Conservation (phyloP, 148 eudicot genomes). For the Cornus kousa region DNA sequence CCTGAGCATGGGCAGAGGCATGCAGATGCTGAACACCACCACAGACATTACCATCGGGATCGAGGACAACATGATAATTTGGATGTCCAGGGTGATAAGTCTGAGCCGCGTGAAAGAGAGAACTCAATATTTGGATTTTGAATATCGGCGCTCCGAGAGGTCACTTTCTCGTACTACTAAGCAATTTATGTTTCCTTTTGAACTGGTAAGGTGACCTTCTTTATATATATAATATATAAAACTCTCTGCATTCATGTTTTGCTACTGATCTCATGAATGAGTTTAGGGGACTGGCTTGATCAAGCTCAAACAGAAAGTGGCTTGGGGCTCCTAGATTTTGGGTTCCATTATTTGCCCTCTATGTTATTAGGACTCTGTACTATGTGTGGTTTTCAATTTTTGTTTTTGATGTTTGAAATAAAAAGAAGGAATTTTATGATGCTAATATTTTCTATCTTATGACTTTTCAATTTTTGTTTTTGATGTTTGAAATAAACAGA, state of each 20-base stretch:
- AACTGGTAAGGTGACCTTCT: not conserved
- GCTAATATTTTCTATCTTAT: too few relatives aligned
- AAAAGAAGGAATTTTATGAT: not conserved
- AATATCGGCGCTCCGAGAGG: slow-evolving; percentile 32
- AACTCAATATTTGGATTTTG: slow-evolving; percentile 17
- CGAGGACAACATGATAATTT: slow-evolving; percentile 17
- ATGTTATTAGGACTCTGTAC: not conserved
- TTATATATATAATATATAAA: too few relatives aligned
- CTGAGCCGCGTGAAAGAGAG: slow-evolving; percentile 32
- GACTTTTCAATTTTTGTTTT: not conserved
- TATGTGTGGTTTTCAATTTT: not conserved
- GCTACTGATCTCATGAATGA: not conserved
- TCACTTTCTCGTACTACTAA: slow-evolving; percentile 33
- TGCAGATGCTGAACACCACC: slow-evolving; percentile 34
- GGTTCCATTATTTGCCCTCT: not conserved
- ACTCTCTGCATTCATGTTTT: not conserved
- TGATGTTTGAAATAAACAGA: not conserved
- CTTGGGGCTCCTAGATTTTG: not conserved
- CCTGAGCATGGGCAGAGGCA: slow-evolving; percentile 50
- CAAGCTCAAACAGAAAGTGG: slow-evolving; percentile 19
- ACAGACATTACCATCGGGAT: slow-evolving; percentile 25
- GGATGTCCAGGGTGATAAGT: slow-evolving; percentile 41
- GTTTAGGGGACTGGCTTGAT: not conserved
- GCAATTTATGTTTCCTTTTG: not conserved
- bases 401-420: not conserved